These are phyloP conservation scores for Macrophomina phaseolina DNA, from an alignment of 2,329 filamentous ascomycete genomes.

Conservation along the genomic window DNA sequence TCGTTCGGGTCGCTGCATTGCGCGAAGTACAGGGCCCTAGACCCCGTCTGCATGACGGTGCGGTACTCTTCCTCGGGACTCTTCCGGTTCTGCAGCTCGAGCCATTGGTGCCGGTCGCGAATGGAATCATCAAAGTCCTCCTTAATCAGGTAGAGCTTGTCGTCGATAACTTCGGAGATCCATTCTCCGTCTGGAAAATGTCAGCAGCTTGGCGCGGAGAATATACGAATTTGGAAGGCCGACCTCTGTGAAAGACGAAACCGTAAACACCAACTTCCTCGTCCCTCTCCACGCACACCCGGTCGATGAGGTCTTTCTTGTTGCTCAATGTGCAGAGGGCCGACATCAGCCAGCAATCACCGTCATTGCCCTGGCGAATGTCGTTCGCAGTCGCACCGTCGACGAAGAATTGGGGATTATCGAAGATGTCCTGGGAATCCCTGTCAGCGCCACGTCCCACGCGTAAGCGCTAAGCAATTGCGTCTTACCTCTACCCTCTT, in stretches of 20 bases:
- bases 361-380: slow-evolving; percentile 76
- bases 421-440: slow-evolving; percentile 78
- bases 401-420: slow-evolving; percentile 75
- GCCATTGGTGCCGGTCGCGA: slow-evolving; percentile 74
- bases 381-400: slow-evolving; percentile 78
- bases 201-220: slow-evolving; percentile 13
- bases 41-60: slow-evolving; percentile 73
- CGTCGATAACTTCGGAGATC: slow-evolving; percentile 89
- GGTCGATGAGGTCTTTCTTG: slow-evolving; percentile 72
- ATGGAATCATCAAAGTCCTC: slow-evolving; percentile 78
- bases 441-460: slow-evolving; percentile 11
- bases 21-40: slow-evolving; percentile 77
- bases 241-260: slow-evolving; percentile 77
- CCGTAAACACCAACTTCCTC: slow-evolving; percentile 80
- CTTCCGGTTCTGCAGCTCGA: slow-evolving; percentile 65
- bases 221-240: neutral
- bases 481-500: slow-evolving; percentile 66
- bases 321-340: slow-evolving; percentile 78
- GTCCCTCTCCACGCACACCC: slow-evolving; percentile 74
- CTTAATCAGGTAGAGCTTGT: slow-evolving; percentile 81
- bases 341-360: slow-evolving; percentile 87
- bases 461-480: slow-evolving; percentile 8
- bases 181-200: slow-evolving; percentile 56
- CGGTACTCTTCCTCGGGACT: slow-evolving; percentile 72
- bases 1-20: slow-evolving; percentile 77